phyloP scores from a whole-genome alignment of 2,329 filamentous ascomycete genomes.

The Sporothrix variecibatus region DNA sequence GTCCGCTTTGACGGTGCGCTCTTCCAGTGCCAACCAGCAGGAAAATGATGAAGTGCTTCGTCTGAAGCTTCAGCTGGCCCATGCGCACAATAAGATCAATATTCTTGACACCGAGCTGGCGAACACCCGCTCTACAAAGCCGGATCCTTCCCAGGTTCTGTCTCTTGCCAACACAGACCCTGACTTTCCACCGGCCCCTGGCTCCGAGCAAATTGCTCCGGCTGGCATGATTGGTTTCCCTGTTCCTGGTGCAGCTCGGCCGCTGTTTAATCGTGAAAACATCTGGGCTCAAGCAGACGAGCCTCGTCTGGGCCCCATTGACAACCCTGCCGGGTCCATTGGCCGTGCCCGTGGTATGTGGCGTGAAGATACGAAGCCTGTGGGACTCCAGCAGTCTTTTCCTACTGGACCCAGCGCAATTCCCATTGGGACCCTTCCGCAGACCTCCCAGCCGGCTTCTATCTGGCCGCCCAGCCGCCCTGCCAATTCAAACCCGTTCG shows the following conservation, averaged over 20 bases:
- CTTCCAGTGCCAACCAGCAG: slow-evolving; percentile 54
- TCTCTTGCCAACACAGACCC: slow-evolving; percentile 47
- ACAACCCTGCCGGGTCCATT: slow-evolving; percentile 48
- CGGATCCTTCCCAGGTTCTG: slow-evolving; percentile 58
- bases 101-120: slow-evolving; percentile 70
- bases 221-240: slow-evolving; percentile 29
- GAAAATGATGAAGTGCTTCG: slow-evolving; percentile 63
- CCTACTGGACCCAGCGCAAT: slow-evolving; percentile 34
- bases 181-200: slow-evolving; percentile 32
- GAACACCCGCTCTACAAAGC: slow-evolving; percentile 61
- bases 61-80: slow-evolving; percentile 70
- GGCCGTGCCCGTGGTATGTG: slow-evolving; percentile 28
- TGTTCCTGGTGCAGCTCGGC: slow-evolving; percentile 39
- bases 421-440: slow-evolving; percentile 38
- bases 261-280: slow-evolving; percentile 45
- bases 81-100: slow-evolving; percentile 69
- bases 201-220: slow-evolving; percentile 22
- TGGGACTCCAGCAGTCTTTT: slow-evolving; percentile 39
- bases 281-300: slow-evolving; percentile 59
- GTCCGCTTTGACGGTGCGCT: slow-evolving; percentile 49
- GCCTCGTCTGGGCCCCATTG: slow-evolving; percentile 57
- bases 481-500: slow-evolving; percentile 44
- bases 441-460: slow-evolving; percentile 37
- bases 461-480: slow-evolving; percentile 52
- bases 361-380: slow-evolving; percentile 43